Conservation (phyloP, 2,329 filamentous ascomycete species). For the Trichoderma arundinaceum region DNA sequence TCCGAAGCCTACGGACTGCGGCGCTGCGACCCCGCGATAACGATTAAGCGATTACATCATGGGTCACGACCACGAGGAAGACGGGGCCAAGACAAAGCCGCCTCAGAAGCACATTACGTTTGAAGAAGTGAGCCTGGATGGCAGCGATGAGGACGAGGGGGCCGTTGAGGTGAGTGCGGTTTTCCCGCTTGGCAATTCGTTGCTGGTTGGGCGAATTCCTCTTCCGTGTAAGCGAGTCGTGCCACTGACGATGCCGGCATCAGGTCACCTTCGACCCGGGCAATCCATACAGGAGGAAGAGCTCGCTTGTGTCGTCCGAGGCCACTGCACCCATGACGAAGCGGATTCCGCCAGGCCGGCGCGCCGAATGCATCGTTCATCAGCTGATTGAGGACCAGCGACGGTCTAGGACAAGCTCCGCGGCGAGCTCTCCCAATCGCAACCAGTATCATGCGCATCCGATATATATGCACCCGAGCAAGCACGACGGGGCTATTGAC, state of each 20-base stretch:
- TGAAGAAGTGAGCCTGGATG: slow-evolving; percentile 49
- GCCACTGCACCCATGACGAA: slow-evolving; percentile 44
- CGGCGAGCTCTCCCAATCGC: slow-evolving; percentile 35
- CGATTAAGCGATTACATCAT: slow-evolving; percentile 30
- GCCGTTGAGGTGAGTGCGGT: slow-evolving; percentile 56
- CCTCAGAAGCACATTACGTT: slow-evolving; percentile 31
- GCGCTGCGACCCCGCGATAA: slow-evolving; percentile 20
- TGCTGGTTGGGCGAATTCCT: neutral
- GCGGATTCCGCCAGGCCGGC: slow-evolving; percentile 38
- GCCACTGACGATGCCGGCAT: neutral
- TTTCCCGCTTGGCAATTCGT: neutral
- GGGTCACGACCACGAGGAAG: slow-evolving; percentile 29
- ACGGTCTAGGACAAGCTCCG: slow-evolving; percentile 41
- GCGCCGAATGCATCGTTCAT: slow-evolving; percentile 68
- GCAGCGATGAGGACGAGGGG: slow-evolving; percentile 57
- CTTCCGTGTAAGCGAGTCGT: neutral
- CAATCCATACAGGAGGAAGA: slow-evolving; percentile 68
- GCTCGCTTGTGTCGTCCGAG: slow-evolving; percentile 64
- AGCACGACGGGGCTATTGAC: slow-evolving; percentile 33
- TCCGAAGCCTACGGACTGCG: neutral
- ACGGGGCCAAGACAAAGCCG: slow-evolving; percentile 17
- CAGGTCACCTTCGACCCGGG: slow-evolving; percentile 67
- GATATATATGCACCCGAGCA: slow-evolving; percentile 36
- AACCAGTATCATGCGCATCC: slow-evolving; percentile 42
- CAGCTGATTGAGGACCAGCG: slow-evolving; percentile 66